These are phyloP conservation scores for Calycina herbarum DNA, from an alignment of 2,329 filamentous ascomycete genomes.

Conservation along the genomic window DNA sequence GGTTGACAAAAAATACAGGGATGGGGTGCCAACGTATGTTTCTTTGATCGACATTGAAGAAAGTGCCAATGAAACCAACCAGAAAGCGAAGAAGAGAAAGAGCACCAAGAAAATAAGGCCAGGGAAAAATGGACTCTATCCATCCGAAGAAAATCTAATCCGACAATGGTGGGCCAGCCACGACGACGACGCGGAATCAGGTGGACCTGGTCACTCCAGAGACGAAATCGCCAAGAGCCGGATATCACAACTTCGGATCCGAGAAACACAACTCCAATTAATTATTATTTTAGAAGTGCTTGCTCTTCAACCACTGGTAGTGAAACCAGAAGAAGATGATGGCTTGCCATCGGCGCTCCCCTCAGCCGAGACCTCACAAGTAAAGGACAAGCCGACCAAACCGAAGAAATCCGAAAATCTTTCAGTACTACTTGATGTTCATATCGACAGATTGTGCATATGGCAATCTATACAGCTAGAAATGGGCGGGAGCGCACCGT, in stretches of 20 bases:
- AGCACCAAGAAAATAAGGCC: conserved; percentile 65
- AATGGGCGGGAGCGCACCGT: conserved; percentile 42
- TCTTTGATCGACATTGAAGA: conserved; percentile 53
- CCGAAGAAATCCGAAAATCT: conserved; percentile 55
- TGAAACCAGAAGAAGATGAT: conserved; percentile 39
- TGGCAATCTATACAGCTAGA: conserved; percentile 76
- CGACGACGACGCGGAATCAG: conserved; percentile 52
- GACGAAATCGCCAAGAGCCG: conserved; percentile 58
- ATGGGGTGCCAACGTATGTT: conserved; percentile 64
- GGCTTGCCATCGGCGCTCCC: conserved; percentile 34
- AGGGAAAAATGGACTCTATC: conserved; percentile 68
- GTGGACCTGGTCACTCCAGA: conserved; percentile 43
- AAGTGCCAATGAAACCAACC: conserved; percentile 47
- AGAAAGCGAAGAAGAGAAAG: conserved; percentile 46
- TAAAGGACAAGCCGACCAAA: conserved; percentile 30
- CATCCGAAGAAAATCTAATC: conserved; percentile 63
- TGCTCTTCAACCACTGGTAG: conserved; percentile 60
- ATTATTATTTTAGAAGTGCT: conserved; percentile 77
- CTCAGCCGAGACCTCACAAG: conserved; percentile 23
- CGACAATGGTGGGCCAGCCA: conserved; percentile 70
- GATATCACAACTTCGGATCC: conserved; percentile 64
- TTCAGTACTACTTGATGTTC: conserved; percentile 65
- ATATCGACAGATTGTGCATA: conserved; percentile 77
- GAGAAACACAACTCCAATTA: conserved; percentile 79
- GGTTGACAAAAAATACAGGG: conserved; percentile 79